phyloP scores from a whole-genome alignment of 345 rosid genomes.

The Rhizophora apiculata region DNA sequence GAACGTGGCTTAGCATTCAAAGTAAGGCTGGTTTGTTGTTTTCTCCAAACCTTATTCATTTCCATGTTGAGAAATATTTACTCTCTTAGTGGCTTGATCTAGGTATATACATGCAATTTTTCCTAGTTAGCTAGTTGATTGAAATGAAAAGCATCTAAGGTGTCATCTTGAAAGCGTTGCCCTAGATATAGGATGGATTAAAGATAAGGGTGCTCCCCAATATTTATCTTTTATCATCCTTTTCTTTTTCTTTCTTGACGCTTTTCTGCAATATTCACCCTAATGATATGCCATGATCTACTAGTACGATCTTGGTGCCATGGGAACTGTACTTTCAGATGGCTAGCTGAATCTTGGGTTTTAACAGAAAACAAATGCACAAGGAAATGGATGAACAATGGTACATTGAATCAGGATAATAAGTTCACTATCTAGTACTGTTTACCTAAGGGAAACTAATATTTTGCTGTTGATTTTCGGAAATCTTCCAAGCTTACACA shows the following conservation, averaged over 20 bases:
- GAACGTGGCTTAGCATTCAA: conserved; percentile 73
- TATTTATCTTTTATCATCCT: no score
- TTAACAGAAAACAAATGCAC: neutral
- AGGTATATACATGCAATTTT: neutral
- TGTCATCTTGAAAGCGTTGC: neutral
- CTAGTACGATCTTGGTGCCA: no score
- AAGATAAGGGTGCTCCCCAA: neutral
- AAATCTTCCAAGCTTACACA: neutral
- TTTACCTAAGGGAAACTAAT: no score
- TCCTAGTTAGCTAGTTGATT: conserved; percentile 1
- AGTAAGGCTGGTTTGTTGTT: conserved; percentile 41
- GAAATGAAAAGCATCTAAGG: neutral
- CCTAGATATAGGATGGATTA: neutral
- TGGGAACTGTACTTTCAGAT: neutral
- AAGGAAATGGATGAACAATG: no score
- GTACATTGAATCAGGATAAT: no score
- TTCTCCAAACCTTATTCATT: neutral
- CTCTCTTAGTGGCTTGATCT: neutral
- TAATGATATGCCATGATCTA: no score
- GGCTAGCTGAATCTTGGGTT: neutral
- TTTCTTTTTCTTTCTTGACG: no score
- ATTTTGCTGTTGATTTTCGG: no score
- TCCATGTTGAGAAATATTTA: neutral
- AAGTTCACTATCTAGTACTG: no score
- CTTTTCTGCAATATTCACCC: no score